Percentiles rank a stretch among this genome's conserved stretches.
Evolutionary conservation across 768 basidiomycete genomes (phyloP).

Genomic region (Scleroderma citrinum): DNA sequence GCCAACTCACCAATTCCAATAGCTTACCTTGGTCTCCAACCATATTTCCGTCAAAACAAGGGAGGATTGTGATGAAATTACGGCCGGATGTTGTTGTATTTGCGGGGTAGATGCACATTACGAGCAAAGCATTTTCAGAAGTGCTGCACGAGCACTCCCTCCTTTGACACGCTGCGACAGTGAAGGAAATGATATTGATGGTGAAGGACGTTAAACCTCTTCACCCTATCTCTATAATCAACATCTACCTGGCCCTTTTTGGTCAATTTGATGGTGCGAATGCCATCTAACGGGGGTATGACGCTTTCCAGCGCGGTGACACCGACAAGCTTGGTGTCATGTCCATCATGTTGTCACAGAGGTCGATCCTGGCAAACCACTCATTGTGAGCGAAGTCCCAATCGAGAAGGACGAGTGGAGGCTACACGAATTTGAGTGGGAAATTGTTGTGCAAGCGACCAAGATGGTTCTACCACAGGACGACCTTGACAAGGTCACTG

Average conservation of each 20-base stretch:
- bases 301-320: slow-evolving; percentile 81
- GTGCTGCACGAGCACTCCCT: slow-evolving; percentile 32
- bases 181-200: slow-evolving; percentile 24
- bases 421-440: slow-evolving; percentile 82
- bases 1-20: slow-evolving; percentile 78
- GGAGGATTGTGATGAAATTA: slow-evolving; percentile 85
- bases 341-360: slow-evolving; percentile 90
- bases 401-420: slow-evolving; percentile 69
- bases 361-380: slow-evolving; percentile 87
- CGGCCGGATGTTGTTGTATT: slow-evolving; percentile 87
- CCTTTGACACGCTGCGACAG: too few species aligned
- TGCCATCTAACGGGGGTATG: slow-evolving; percentile 84
- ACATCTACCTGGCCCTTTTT: slow-evolving; percentile 93
- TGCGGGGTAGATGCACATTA: slow-evolving; percentile 99
- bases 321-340: slow-evolving; percentile 77
- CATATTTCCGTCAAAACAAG: slow-evolving; percentile 75
- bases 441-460: slow-evolving; percentile 85
- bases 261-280: slow-evolving; percentile 96
- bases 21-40: slow-evolving; percentile 76
- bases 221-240: slow-evolving; percentile 74
- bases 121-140: slow-evolving; percentile 76
- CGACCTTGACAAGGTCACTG: slow-evolving; percentile 4
- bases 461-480: slow-evolving; percentile 38
- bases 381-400: slow-evolving; percentile 75
- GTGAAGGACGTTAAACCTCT: slow-evolving; percentile 24